Evolutionary conservation across 345 rosid genomes (phyloP), one percentile per base, ranked within the genome.

Genomic region (Garcia nutans): DNA sequence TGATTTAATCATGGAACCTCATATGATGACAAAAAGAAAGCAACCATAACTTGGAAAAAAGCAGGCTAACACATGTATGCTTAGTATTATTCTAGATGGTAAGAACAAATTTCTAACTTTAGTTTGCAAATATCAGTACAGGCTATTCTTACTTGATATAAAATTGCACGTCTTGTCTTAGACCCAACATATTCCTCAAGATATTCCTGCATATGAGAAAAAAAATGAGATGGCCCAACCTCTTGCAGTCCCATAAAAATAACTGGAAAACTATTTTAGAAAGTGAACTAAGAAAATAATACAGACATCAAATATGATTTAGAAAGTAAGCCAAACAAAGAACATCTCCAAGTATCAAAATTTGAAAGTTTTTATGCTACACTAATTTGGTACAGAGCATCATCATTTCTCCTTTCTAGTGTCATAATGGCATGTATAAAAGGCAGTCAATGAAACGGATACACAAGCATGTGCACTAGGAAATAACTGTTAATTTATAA

Each of bases 141-240:
- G 42, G 76, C 45, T 23, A 33, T 70, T 70, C 87, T 75, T 79
- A 96, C 99, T 83, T 89, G 88, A 85, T 93, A 91, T 76, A 96
- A 83, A 45, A 92, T 80, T 75, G 84, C 82, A 74, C 97, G 81
- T 79, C 99, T 86, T 68, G 90, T 89, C 76, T 55, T 72, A 20
- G 82, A 74, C 31, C 97, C 98, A 44, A 96, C 77, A 50, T 22
- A 61, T 79, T 96, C 99, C 65, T 92, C 91, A 74, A 96, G 87
- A 83, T 87, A 96, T 75, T 89, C 95, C 93, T 90, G 91, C 83
- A 79, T 11, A 78, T 42, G 62, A 79, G 59, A n/a, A 68, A 10
- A 68, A 60, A 54, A 77, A 12, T 12, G 22, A 33, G 13, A 58
- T 76, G 6, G 57, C 22, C 20, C 44, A 11, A 77, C 42, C 66